Percentiles rank a stretch among this genome's conserved stretches.
Conservation (phyloP, 176 grass and related monocot species). For the Hyparrhenia diplandra region DNA sequence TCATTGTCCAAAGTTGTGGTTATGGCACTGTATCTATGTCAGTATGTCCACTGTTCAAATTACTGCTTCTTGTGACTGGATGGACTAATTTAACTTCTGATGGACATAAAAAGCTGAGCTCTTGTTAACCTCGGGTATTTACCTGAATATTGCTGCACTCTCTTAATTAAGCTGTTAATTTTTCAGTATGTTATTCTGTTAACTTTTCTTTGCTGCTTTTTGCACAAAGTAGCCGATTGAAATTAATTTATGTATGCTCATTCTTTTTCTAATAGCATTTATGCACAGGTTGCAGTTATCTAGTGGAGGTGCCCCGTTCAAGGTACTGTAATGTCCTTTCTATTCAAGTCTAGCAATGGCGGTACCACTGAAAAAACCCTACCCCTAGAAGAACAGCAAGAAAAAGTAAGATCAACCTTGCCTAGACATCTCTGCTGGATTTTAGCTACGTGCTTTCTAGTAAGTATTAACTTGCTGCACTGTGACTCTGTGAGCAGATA, state of each 20-base stretch:
- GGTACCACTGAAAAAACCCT: slow-evolving; percentile 30
- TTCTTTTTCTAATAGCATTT: slow-evolving; percentile 6
- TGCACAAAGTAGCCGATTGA: not conserved
- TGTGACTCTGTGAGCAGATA: slow-evolving; percentile 13
- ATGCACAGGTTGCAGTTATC: not conserved
- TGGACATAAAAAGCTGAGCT: no score
- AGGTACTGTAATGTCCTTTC: slow-evolving; percentile 45
- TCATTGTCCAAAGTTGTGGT: not conserved
- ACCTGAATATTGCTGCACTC: not conserved
- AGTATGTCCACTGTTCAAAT: not conserved
- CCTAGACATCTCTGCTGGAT: no score
- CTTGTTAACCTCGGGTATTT: no score
- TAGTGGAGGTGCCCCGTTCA: not conserved
- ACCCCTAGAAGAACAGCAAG: not conserved
- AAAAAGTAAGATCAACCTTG: no score
- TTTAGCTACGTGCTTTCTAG: no score
- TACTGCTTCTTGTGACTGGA: not conserved
- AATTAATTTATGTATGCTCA: not conserved
- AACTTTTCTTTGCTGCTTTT: not conserved
- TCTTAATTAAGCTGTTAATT: not conserved
- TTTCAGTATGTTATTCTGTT: not conserved
- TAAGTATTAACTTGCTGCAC: no score
- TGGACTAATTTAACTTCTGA: not conserved
- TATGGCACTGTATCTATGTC: not conserved
- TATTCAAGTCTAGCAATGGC: slow-evolving; percentile 45